Conservation (phyloP, 495 filamentous ascomycete species). For the Xylaria nigripes region DNA sequence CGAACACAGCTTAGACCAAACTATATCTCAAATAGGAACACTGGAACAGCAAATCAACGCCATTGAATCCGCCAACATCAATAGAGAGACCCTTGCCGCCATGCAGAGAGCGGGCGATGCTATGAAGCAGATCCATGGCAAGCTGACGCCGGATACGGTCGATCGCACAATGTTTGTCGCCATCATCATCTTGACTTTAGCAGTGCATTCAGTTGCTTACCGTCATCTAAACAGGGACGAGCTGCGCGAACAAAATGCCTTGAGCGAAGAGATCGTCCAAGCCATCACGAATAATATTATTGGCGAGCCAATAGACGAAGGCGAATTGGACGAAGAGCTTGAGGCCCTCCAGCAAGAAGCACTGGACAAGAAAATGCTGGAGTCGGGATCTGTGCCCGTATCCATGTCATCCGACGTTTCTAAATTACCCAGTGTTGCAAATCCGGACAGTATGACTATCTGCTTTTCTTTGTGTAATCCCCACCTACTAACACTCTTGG, state of each 20-base stretch:
- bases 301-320: slow-evolving; percentile 72
- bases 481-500: slow-evolving; percentile 20
- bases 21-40: slow-evolving; percentile 76
- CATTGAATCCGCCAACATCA: slow-evolving; percentile 97
- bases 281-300: slow-evolving; percentile 67
- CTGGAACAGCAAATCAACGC: slow-evolving; percentile 93
- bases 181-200: neutral
- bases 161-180: slow-evolving; percentile 84
- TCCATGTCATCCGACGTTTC: slow-evolving; percentile 60
- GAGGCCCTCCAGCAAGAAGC: slow-evolving; percentile 74
- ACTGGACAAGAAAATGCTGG: slow-evolving; percentile 88
- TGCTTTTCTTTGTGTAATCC: neutral
- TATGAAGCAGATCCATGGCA: slow-evolving; percentile 87
- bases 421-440: slow-evolving; percentile 61
- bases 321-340: slow-evolving; percentile 72
- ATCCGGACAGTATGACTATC: slow-evolving; percentile 62
- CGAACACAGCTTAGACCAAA: slow-evolving; percentile 85
- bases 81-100: slow-evolving; percentile 86
- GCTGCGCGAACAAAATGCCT: slow-evolving; percentile 82
- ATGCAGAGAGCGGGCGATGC: slow-evolving; percentile 85
- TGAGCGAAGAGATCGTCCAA: slow-evolving; percentile 83
- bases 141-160: slow-evolving; percentile 84
- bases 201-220: slow-evolving; percentile 15
- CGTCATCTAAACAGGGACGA: slow-evolving; percentile 57
- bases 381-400: slow-evolving; percentile 66